phyloP scores from a whole-genome alignment of 2,329 filamentous ascomycete genomes.

The Pezicula radicicola region DNA sequence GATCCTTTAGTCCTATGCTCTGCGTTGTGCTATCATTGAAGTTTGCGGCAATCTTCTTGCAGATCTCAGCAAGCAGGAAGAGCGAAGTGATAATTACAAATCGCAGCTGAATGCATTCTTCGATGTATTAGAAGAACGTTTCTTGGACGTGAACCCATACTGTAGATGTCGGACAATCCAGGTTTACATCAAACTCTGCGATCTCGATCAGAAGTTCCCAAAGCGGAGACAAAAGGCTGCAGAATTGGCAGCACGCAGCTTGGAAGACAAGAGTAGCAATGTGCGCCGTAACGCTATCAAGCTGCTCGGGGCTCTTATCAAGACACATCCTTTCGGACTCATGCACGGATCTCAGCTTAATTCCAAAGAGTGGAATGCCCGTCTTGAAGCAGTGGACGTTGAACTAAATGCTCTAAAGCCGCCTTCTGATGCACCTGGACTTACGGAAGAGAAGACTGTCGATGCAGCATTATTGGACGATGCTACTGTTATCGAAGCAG shows the following conservation, averaged over 20 bases:
- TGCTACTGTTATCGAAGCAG: slow-evolving; percentile 71
- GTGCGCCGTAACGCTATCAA: slow-evolving; percentile 95
- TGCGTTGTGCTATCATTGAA: slow-evolving; percentile 91
- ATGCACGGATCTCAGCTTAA: slow-evolving; percentile 87
- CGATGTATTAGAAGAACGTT: slow-evolving; percentile 92
- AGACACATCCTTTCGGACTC: slow-evolving; percentile 90
- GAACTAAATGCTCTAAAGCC: slow-evolving; percentile 81
- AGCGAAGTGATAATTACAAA: slow-evolving; percentile 88
- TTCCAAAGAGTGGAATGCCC: slow-evolving; percentile 78
- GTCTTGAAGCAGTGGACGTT: slow-evolving; percentile 77
- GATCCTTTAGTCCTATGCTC: slow-evolving; percentile 72
- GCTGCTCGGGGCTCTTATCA: slow-evolving; percentile 80
- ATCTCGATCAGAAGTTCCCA: slow-evolving; percentile 93
- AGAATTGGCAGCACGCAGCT: slow-evolving; percentile 80
- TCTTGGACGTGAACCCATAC: slow-evolving; percentile 95
- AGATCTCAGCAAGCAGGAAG: slow-evolving; percentile 87
- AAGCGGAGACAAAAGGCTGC: slow-evolving; percentile 86
- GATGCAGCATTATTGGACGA: slow-evolving; percentile 83
- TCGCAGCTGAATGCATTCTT: slow-evolving; percentile 96
- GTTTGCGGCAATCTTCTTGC: slow-evolving; percentile 94
- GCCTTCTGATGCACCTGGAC: slow-evolving; percentile 67
- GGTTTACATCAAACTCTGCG: slow-evolving; percentile 87
- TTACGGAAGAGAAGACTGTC: slow-evolving; percentile 69
- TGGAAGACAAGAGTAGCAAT: slow-evolving; percentile 98
- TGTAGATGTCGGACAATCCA: slow-evolving; percentile 89